A percentile compares a stretch with the other conserved stretches of the same genome.
Evolutionary conservation across 306 rosid genomes (phyloP).

Genomic region (Castanea mollissima): DNA sequence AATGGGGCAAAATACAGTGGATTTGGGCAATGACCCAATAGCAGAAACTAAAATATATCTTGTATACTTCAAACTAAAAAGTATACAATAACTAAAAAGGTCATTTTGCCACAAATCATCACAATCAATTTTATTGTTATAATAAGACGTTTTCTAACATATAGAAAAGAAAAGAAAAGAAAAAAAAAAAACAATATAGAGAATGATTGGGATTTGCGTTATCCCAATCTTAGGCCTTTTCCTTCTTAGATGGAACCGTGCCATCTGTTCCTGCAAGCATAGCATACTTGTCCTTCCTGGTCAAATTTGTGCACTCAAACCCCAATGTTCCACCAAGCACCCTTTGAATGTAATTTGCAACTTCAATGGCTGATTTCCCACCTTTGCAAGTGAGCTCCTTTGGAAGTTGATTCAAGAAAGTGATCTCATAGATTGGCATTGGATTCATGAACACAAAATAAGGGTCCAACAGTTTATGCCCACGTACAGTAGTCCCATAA

Average conservation of each 20-base stretch:
- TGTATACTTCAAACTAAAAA: constrained; percentile 24
- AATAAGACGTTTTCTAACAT: constrained; percentile 23
- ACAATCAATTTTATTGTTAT: constrained; percentile 33
- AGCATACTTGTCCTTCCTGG: constrained; percentile 84
- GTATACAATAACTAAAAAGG: constrained; percentile 23
- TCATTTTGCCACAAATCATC: constrained; percentile 9
- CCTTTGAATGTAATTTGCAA: constrained; percentile 86
- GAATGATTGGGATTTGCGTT: background rate
- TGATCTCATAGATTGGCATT: constrained; percentile 72
- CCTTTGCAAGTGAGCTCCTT: constrained; percentile 68
- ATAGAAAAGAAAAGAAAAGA: background rate
- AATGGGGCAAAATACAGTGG: background rate
- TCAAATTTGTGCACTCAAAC: constrained; percentile 85
- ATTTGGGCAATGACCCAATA: constrained; percentile 16
- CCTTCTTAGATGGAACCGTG: constrained; percentile 49
- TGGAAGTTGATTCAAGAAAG: constrained; percentile 77
- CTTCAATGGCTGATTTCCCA: constrained; percentile 78
- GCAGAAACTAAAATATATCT: constrained; percentile 12
- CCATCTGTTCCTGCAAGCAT: constrained; percentile 92
- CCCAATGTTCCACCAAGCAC: constrained; percentile 80
- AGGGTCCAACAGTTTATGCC: constrained; percentile 76
- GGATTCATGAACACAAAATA: constrained; percentile 97
- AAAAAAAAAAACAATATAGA: constrained; percentile 4
- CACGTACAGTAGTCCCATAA: constrained; percentile 71
- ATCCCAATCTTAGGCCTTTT: constrained; percentile 31